Base-by-base conservation (phyloP, 306 rosid genomes). In the Prosopis cineraria region DNA sequence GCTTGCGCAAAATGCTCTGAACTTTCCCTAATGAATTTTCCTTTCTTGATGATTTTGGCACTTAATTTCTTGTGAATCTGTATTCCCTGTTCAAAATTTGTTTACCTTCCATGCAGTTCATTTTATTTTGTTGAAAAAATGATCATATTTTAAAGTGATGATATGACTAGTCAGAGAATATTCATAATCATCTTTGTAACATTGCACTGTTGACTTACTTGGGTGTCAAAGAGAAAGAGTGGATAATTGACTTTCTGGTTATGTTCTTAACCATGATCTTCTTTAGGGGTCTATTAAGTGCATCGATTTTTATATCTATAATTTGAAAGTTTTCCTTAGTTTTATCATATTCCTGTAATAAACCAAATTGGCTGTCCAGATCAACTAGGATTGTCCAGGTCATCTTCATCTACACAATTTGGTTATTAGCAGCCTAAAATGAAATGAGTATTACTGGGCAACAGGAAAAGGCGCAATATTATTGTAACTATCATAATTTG, bases 291-390 rank as follows among this genome's bases (percentile, higher is more conserved):
- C 5, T 7, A 68, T 56, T 17, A 71, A 72, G 59, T 65, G 50
- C 27, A 67, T 66, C 64, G 33, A 37, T 36, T 50, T 58, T 73
- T 17, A 59, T 72, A 11, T 70, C 29, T 33, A 30, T 43, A 74
- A 69, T n/a, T 71, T 75, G 69, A 24, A 63, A 71, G 63, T 27
- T 82, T 63, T 76, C 74, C 37, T 67, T 77, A 30, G 31, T 68
- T 72, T 16, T 72, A 73, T 70, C 58, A 36, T 59, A 52, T 70
- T 78, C 70, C 36, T 73, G 24, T 69, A 16, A 30, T 41, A 24
- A 45, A 11, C 62, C 43, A 47, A 73, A 39, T 25, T 47, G 48
- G n/a, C 74, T 45, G 58, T 24, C 78, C 65, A 19, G 67, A 69
- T 81, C 77, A 80, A 34, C 75, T 73, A 29, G 50, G 41, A 68